Evolutionary conservation across 1,284 basidiomycete genomes (phyloP), one percentile per base, ranked within the genome.

Genomic region (Termitomyces sp.): DNA sequence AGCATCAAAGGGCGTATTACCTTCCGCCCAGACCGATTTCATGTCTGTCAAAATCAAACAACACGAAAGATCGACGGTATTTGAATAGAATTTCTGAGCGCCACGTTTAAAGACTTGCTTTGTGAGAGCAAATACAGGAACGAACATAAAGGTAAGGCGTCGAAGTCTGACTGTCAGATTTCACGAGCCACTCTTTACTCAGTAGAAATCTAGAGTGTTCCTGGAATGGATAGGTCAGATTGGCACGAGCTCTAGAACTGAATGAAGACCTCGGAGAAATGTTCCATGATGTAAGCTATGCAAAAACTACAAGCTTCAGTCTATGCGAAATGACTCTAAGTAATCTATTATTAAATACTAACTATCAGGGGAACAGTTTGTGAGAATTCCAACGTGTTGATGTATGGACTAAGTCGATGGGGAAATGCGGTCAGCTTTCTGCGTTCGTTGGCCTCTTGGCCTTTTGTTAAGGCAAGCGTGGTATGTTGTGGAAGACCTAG

Each of bases 1-100:
- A 24, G 47, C 17, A 50, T 45, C 10, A n/a, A 28, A 17, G 26
- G 44, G 26, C 26, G 60, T 8, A 24, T 49, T 24, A 86, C 88
- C 83, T 83, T 90, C 88, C n/a, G 73, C 74, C 87, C 86, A 90
- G 9, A 85, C 83, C 36, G 71, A 75, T 65, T 80, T 86, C 5
- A 86, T 90, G 67, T 90, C 88, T 15, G 88, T 88, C 52, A 89
- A 66, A 60, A 90, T 64, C 48, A 89, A 64, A 58, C 72, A 78
- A 62, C 85, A 87, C 13, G 74, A 74, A 46, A 78, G 68, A 61
- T 86, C 80, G 24, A 73, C 73, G 6, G 73, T 67, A 6, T 81
- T 83, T n/a, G 73, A 70, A 65, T 77, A 67, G 62, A 83, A 82
- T 73, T 88, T 89, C 87, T 84, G 63, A 57, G 43, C 69, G 59